Conservation (phyloP, 805 yeast species). For the Wickerhamomyces kurtzmanii region DNA sequence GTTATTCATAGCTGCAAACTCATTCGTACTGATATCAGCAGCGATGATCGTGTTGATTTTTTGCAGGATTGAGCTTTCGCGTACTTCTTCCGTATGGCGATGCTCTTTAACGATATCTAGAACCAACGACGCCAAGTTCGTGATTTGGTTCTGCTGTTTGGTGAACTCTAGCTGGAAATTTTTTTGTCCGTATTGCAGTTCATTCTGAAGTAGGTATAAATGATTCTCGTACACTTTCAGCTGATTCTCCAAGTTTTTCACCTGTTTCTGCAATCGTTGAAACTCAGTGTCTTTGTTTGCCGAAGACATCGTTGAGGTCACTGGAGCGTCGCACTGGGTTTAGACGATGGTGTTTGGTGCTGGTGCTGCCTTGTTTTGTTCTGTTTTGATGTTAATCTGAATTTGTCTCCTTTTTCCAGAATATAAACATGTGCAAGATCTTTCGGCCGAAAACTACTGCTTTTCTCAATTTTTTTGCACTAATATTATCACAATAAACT, state of each 20-base stretch:
- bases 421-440: no score
- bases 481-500: no score
- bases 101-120: constrained; percentile 15
- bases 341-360: no score
- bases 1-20: constrained; percentile 7
- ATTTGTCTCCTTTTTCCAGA: no score
- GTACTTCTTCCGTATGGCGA: constrained; percentile 13
- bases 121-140: constrained; percentile 12
- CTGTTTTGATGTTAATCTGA: no score
- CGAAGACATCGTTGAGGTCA: no score
- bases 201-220: constrained; percentile 13
- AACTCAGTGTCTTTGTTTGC: no score
- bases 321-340: no score
- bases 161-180: constrained; percentile 14
- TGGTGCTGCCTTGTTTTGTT: no score
- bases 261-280: constrained; percentile 13
- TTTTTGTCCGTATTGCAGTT: constrained; percentile 13
- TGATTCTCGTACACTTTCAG: constrained; percentile 14
- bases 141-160: constrained; percentile 15
- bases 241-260: constrained; percentile 14
- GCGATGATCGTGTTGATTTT: constrained; percentile 12
- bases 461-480: no score
- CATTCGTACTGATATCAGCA: constrained; percentile 10
- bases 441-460: no score
- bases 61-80: constrained; percentile 12